Evolutionary conservation across 768 basidiomycete species (phyloP), one percentile per base, ranked within the genome.

Genomic region (Asterophora parasitica): DNA sequence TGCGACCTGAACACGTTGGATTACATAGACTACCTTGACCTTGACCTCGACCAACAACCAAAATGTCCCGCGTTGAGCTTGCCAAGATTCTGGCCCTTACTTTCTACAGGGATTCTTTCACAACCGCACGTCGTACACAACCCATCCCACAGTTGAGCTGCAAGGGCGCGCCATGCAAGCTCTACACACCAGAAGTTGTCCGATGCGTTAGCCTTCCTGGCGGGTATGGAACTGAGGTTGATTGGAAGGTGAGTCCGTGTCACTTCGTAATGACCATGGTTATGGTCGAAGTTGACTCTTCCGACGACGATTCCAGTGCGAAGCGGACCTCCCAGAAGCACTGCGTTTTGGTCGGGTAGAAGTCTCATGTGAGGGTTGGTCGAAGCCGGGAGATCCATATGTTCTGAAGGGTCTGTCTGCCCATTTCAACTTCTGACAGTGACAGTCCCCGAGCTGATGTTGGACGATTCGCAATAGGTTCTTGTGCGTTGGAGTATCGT

Each of bases 281-380:
- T 20, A 12, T 17, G 13, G 10, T 50, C 39, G 32, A 32, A 33
- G 4, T 38, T 8, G 19, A 27, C 12, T 19, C 23, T 51, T 42
- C 33, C 45, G 38, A 31, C 30, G 30, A 37, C 20, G n/a, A 46
- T 16, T 48, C 16, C 54, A 92, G 86, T 96, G 93, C 60, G 85
- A 92, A 64, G 85, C 92, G 30, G 93, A 97, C 61, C 71, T 97
- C 5, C 94, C 93, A 7, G 82, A 83, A 41, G 70, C 81, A 7
- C 63, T 95, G 45, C 77, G 92, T 13, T 86, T 97, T 46, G 94
- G 94, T 12, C 77, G 80, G 53, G 84, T 95, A 0, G 81, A 88
- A 55, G 77, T 97, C 1, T 84, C 82, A 13, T 97, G 94, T 58
- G 94, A 97, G 70, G 94, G 94, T 17, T 97, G 88, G 86, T 80